phyloP scores from a whole-genome alignment of 1,284 basidiomycete genomes.

The Trichosporon ovoides region DNA sequence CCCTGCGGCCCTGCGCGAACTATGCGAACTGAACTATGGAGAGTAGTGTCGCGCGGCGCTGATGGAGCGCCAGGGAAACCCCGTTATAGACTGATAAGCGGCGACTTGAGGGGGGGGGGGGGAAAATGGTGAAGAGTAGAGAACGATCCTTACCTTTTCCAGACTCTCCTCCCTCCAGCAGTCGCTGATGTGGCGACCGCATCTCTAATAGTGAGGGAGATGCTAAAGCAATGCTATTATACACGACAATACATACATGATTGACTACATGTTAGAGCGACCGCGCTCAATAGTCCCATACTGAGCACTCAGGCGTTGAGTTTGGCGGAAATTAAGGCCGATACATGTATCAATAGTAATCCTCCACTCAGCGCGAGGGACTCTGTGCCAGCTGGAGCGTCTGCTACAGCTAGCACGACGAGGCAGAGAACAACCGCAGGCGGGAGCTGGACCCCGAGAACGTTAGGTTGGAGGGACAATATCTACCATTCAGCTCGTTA shows the following conservation, averaged over 20 bases:
- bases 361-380: not conserved
- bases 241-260: not conserved
- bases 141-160: no score
- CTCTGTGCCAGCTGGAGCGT: slow-evolving; percentile 3
- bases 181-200: no score
- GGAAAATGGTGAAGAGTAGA: no score
- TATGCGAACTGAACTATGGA: no score
- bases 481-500: slow-evolving; percentile 11
- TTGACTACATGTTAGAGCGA: not conserved
- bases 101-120: no score
- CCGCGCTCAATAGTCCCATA: not conserved
- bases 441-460: slow-evolving; percentile 12
- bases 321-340: not conserved
- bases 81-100: no score
- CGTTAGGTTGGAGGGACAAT: slow-evolving; percentile 22
- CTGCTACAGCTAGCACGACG: slow-evolving; percentile 15
- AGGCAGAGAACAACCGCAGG: slow-evolving; percentile 11
- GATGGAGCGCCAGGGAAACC: no score
- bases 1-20: no score
- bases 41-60: no score
- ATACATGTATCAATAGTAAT: not conserved
- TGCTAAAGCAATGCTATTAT: not conserved
- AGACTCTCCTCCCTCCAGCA: no score
- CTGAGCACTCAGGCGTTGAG: not conserved
- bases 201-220: no score